phyloP scores from a whole-genome alignment of 805 yeast genomes.

The Zygosaccharomyces rouxii region DNA sequence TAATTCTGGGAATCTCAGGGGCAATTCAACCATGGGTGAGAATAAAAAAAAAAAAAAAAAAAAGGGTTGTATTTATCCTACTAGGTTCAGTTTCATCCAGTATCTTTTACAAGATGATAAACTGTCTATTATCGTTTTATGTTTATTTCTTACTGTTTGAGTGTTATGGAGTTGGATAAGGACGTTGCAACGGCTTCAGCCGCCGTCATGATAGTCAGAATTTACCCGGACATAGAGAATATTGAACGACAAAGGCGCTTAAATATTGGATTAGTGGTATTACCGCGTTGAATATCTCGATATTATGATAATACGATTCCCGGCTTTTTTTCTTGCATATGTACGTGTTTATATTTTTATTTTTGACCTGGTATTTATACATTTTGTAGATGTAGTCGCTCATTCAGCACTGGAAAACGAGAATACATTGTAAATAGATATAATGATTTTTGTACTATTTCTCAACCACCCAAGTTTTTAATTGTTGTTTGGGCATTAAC shows the following conservation, averaged over 20 bases:
- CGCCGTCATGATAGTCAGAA: not conserved
- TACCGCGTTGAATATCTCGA: not conserved
- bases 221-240: not conserved
- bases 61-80: not conserved
- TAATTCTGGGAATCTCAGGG: constrained; percentile 1
- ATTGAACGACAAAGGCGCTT: no score
- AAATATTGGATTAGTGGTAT: no score
- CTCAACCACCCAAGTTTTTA: not conserved
- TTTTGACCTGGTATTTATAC: not conserved
- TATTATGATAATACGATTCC: no score
- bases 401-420: not conserved
- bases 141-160: not conserved
- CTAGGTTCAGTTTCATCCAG: not conserved
- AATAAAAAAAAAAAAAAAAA: not conserved
- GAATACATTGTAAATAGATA: no score
- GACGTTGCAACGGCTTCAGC: not conserved
- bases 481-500: no score
- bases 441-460: not conserved
- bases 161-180: not conserved
- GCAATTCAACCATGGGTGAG: constrained; percentile 1
- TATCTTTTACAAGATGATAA: not conserved
- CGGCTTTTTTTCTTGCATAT: not conserved
- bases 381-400: not conserved
- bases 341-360: not conserved
- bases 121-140: not conserved